These are phyloP conservation scores for Flaveria ramosissima DNA, from an alignment of 129 eudicot genomes.

Conservation along the genomic window DNA sequence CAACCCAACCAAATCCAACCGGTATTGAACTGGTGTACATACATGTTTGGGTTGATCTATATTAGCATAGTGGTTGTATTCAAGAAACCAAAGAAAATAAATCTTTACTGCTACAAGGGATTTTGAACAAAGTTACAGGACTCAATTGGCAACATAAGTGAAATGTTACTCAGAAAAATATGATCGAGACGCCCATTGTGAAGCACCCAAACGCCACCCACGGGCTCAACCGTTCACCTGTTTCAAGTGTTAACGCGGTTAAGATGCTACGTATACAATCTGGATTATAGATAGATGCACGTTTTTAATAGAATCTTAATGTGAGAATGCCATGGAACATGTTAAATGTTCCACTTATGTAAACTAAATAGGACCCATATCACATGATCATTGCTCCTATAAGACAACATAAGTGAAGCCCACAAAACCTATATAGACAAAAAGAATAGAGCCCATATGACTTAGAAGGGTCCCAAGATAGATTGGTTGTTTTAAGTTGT, in stretches of 20 bases:
- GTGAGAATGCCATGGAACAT: not conserved
- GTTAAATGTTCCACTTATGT: not conserved
- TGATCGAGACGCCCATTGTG: conserved; percentile 80
- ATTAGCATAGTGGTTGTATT: not conserved
- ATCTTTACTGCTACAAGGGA: conserved; percentile 2
- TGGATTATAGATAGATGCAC: not conserved
- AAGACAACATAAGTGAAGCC: conserved; percentile 17
- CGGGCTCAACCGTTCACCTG: conserved; percentile 92
- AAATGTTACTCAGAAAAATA: conserved; percentile 57
- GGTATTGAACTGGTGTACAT: not conserved
- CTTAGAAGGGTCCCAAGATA: conserved; percentile 5
- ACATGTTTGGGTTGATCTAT: not conserved
- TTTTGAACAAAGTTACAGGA: conserved; percentile 4
- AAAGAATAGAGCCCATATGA: not conserved
- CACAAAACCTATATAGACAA: conserved; percentile 14
- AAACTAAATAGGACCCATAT: conserved; percentile 2
- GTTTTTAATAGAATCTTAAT: conserved; percentile 1
- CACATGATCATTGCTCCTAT: not conserved
- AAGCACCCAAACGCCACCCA: conserved; percentile 93
- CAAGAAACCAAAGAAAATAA: not conserved
- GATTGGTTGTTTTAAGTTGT: conserved; percentile 10
- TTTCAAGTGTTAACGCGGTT: conserved; percentile 25
- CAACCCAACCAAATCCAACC: conserved; percentile 4
- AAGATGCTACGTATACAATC: not conserved
- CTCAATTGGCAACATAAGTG: not conserved